Conservation (phyloP, 176 grass and related monocot species). For the Oropetium thomaeum region DNA sequence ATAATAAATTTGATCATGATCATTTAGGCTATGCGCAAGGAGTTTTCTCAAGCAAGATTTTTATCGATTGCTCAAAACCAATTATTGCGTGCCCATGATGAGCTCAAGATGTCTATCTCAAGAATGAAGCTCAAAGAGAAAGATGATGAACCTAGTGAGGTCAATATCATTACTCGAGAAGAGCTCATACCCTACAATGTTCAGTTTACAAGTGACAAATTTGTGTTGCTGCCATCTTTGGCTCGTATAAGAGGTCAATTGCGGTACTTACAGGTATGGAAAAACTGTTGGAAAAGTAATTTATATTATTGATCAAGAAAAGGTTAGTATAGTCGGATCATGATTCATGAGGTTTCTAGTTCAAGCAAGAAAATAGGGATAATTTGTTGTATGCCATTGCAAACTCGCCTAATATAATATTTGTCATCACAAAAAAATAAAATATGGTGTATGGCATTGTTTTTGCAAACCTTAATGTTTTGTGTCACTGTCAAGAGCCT, state of each 20-base stretch:
- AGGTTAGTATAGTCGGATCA: too few relatives aligned
- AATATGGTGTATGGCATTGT: too few relatives aligned
- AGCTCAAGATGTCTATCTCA: slow-evolving; percentile 93
- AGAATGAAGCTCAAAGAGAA: slow-evolving; percentile 70
- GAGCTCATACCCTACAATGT: slow-evolving; percentile 68
- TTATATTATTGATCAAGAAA: too few relatives aligned
- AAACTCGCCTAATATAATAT: too few relatives aligned
- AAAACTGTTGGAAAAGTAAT: too few relatives aligned
- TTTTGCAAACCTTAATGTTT: too few relatives aligned
- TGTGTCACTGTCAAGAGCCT: too few relatives aligned
- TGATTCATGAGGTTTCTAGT: too few relatives aligned
- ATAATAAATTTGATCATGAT: slow-evolving; percentile 23
- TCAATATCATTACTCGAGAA: slow-evolving; percentile 76
- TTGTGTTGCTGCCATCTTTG: slow-evolving; percentile 64
- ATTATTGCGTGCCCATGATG: slow-evolving; percentile 77
- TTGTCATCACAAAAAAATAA: too few relatives aligned
- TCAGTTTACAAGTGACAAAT: slow-evolving; percentile 88
- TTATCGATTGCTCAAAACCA: slow-evolving; percentile 80
- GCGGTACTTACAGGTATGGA: slow-evolving; percentile 71
- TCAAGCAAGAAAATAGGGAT: too few relatives aligned
- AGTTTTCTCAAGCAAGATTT: slow-evolving; percentile 82
- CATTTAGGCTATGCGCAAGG: slow-evolving; percentile 87
- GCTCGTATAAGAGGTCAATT: slow-evolving; percentile 87
- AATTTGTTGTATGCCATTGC: too few relatives aligned
- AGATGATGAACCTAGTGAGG: slow-evolving; percentile 59